Evolutionary conservation across 2,329 filamentous ascomycete genomes (phyloP).

Genomic region (Cladosporium sp.): DNA sequence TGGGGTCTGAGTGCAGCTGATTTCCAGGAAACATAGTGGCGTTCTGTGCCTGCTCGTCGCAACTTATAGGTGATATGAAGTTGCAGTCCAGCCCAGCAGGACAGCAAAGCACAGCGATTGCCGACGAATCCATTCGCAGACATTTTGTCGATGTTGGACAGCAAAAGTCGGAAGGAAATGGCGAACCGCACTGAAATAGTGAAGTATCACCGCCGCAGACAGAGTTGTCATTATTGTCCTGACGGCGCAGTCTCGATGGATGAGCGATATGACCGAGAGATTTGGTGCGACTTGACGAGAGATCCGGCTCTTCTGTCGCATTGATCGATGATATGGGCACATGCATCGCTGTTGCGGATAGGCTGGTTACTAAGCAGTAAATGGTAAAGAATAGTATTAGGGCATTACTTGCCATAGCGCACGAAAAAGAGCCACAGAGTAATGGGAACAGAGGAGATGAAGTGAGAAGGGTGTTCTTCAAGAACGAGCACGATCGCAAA

Average conservation of each 20-base stretch:
- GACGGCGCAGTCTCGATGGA: background rate
- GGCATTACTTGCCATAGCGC: background rate
- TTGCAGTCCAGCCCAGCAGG: slow-evolving; percentile 59
- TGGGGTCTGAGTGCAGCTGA: slow-evolving; percentile 65
- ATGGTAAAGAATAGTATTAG: background rate
- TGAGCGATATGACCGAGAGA: background rate
- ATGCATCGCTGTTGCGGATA: background rate
- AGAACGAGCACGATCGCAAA: background rate
- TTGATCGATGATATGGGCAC: background rate
- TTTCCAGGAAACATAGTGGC: slow-evolving; percentile 56
- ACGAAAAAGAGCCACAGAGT: background rate
- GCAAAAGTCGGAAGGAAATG: slow-evolving; percentile 66
- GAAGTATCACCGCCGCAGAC: slow-evolving; percentile 53
- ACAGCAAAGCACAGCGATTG: slow-evolving; percentile 71
- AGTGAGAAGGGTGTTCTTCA: background rate
- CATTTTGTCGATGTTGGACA: slow-evolving; percentile 59
- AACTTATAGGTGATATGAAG: slow-evolving; percentile 64
- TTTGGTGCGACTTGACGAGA: background rate
- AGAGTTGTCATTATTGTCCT: slow-evolving; percentile 23
- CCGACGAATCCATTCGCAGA: slow-evolving; percentile 58
- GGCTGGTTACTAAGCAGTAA: background rate
- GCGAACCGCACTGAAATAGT: slow-evolving; percentile 54
- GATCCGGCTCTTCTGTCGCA: background rate
- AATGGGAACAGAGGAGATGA: background rate
- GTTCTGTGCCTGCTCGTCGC: slow-evolving; percentile 64